Conservation (phyloP, 805 yeast species). For the Yarrowia bubula region DNA sequence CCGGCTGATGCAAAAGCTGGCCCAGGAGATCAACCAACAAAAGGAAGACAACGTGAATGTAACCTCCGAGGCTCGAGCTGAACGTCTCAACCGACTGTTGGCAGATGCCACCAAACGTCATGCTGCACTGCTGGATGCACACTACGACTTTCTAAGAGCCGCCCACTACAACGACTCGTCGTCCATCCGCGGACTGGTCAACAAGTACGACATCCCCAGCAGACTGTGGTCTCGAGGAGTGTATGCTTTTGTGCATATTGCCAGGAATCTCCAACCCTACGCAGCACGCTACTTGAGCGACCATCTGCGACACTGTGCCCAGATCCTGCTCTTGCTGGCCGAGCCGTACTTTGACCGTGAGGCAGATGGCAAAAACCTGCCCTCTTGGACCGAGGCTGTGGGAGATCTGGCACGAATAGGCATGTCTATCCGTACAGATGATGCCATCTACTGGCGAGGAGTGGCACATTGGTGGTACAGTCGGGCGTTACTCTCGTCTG, state of each 20-base stretch:
- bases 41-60: neutral
- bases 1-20: neutral
- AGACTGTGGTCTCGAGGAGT: slow-evolving; percentile 22
- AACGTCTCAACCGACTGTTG: neutral
- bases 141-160: slow-evolving; percentile 10
- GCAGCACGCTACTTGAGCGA: neutral
- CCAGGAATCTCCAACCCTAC: slow-evolving; percentile 8
- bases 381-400: slow-evolving; percentile 23
- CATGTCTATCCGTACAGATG: slow-evolving; percentile 14
- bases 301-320: slow-evolving; percentile 15
- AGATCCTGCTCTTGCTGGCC: neutral
- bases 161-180: slow-evolving; percentile 4
- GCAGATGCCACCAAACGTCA: neutral
- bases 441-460: slow-evolving; percentile 21
- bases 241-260: slow-evolving; percentile 19
- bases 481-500: neutral
- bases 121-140: slow-evolving; percentile 14
- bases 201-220: slow-evolving; percentile 22
- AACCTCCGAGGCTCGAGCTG: neutral
- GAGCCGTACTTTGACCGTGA: slow-evolving; percentile 24
- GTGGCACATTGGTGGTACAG: slow-evolving; percentile 27
- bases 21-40: slow-evolving; percentile 10
- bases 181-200: slow-evolving; percentile 10
- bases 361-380: slow-evolving; percentile 10
- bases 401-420: slow-evolving; percentile 22